These are phyloP conservation scores for Mortierella hygrophila DNA, from an alignment of 192 early-diverging fungal genomes.

Conservation along the genomic window DNA sequence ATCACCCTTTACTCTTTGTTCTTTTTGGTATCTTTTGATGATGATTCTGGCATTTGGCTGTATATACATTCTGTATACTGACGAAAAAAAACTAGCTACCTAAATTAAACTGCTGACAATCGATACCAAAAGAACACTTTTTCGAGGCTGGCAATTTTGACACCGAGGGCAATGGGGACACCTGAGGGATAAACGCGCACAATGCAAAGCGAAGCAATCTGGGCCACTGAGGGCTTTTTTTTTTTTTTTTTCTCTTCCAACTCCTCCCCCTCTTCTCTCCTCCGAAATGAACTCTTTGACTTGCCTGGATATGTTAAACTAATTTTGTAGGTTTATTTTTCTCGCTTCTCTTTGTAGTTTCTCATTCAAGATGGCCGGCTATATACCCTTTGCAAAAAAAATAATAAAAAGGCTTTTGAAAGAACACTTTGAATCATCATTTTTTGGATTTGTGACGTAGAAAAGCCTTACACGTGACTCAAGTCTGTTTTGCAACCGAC, in stretches of 20 bases:
- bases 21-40: neutral
- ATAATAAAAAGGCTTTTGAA: neutral
- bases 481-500: neutral
- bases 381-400: neutral
- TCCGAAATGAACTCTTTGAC: neutral
- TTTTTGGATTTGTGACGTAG: neutral
- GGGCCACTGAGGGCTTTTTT: slow-evolving; percentile 1
- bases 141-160: neutral
- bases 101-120: slow-evolving; percentile 24
- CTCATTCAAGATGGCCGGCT: neutral
- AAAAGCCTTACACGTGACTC: neutral
- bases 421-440: neutral
- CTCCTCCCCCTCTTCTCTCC: neutral
- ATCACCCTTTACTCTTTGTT: neutral
- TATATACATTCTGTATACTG: slow-evolving; percentile 35
- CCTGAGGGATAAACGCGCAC: neutral
- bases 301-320: neutral
- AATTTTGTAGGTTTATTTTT: slow-evolving; percentile 1
- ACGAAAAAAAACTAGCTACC: slow-evolving; percentile 44
- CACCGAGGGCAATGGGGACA: neutral
- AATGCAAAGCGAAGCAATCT: neutral
- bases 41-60: slow-evolving; percentile 46
- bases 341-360: neutral
- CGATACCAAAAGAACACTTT: neutral
- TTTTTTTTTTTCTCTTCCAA: neutral